These are phyloP conservation scores for Xylaria sp. DNA, from an alignment of 2,329 filamentous ascomycete species.

Conservation along the genomic window DNA sequence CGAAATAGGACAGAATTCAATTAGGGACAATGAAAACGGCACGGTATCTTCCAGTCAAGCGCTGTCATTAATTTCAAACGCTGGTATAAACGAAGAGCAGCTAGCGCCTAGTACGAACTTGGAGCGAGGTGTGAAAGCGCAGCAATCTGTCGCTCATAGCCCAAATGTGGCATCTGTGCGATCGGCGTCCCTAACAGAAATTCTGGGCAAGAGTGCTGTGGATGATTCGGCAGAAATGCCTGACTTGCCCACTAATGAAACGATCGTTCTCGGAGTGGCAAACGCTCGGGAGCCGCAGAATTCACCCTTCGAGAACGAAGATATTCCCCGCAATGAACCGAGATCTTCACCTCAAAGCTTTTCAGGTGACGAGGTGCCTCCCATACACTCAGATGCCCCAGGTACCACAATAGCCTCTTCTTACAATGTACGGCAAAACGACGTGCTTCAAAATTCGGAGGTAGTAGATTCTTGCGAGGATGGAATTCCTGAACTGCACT, in stretches of 20 bases:
- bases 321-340: constrained; percentile 13
- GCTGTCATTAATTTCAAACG: neutral
- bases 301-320: constrained; percentile 10
- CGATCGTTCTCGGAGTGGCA: neutral
- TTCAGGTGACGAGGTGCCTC: constrained; percentile 9
- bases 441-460: constrained; percentile 11
- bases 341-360: constrained; percentile 12
- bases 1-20: neutral
- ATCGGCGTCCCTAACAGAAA: neutral
- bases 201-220: neutral
- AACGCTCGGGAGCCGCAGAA: neutral
- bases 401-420: neutral
- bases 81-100: neutral
- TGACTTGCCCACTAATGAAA: constrained; percentile 1
- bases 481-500: neutral
- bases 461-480: neutral
- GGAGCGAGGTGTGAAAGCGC: neutral
- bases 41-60: neutral
- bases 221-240: neutral
- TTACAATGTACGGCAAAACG: neutral
- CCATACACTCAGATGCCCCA: neutral
- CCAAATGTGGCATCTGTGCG: neutral
- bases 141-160: neutral
- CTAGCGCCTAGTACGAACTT: neutral
- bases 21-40: neutral